phyloP scores from a whole-genome alignment of 768 basidiomycete genomes.

The Amanita inopinata region DNA sequence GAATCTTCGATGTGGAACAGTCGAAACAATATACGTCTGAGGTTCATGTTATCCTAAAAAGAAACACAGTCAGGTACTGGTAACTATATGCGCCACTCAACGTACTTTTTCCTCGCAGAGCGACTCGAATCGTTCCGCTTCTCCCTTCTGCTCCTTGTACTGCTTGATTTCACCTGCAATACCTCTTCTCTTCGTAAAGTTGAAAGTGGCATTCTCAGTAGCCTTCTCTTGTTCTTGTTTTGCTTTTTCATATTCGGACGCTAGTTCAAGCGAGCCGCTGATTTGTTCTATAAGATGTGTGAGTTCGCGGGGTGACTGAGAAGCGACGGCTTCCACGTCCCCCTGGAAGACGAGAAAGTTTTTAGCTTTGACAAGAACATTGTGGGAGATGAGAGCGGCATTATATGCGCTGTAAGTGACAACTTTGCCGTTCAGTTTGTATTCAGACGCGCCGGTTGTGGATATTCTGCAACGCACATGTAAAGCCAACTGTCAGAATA shows the following conservation, averaged over 20 bases:
- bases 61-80: background rate
- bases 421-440: conserved; percentile 70
- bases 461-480: conserved; percentile 56
- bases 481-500: background rate
- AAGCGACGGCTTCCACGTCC: conserved; percentile 95
- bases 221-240: conserved; percentile 83
- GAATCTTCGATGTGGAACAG: conserved; percentile 83
- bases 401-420: conserved; percentile 90
- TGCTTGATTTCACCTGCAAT: conserved; percentile 94
- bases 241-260: conserved; percentile 80
- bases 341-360: conserved; percentile 99
- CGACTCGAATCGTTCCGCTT: conserved; percentile 80
- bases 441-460: conserved; percentile 80
- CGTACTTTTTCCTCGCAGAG: conserved; percentile 66
- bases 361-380: conserved; percentile 97
- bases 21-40: conserved; percentile 78
- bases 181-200: conserved; percentile 88
- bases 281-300: conserved; percentile 92
- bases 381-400: conserved; percentile 74
- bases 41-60: conserved; percentile 81
- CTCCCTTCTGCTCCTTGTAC: conserved; percentile 93
- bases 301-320: conserved; percentile 86
- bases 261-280: conserved; percentile 85
- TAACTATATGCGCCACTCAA: conserved; percentile 8
- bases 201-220: conserved; percentile 89